These are phyloP conservation scores for Termitomyces titanicus DNA, from an alignment of 768 basidiomycete species.

Conservation along the genomic window DNA sequence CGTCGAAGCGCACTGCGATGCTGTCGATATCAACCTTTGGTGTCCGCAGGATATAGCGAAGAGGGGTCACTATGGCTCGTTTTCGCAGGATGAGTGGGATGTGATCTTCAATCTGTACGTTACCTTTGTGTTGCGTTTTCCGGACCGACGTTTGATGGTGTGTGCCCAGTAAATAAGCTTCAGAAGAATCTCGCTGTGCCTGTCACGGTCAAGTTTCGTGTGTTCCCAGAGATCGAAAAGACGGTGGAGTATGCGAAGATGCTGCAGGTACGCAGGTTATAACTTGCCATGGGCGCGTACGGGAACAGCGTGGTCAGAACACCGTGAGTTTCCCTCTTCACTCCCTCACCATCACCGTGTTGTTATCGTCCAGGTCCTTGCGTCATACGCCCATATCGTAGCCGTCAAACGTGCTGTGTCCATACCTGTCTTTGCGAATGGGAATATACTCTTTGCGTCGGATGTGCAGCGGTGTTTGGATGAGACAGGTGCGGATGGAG, in stretches of 20 bases:
- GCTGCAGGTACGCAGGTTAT: conserved; percentile 97
- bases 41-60: conserved; percentile 96
- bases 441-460: conserved; percentile 86
- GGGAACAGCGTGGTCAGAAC: conserved; percentile 89
- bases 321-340: conserved; percentile 38
- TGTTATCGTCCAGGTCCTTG: conserved; percentile 57
- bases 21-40: conserved; percentile 90
- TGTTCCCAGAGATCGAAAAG: conserved; percentile 80
- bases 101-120: conserved; percentile 23
- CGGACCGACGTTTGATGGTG: too few relatives aligned
- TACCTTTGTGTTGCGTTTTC: neutral
- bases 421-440: conserved; percentile 95
- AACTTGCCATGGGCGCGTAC: conserved; percentile 87
- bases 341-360: neutral
- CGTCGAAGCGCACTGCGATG: conserved; percentile 82
- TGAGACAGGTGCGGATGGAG: conserved; percentile 84
- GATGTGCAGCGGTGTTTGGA: conserved; percentile 79
- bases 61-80: conserved; percentile 83
- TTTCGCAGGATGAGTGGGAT: conserved; percentile 94
- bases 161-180: conserved; percentile 79
- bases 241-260: conserved; percentile 94
- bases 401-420: conserved; percentile 89
- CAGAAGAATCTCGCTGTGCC: conserved; percentile 83
- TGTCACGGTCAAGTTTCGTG: conserved; percentile 94
- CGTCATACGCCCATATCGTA: conserved; percentile 86